These are phyloP conservation scores for Allium cepa DNA, from an alignment of 106 monocot genomes.

Conservation along the genomic window DNA sequence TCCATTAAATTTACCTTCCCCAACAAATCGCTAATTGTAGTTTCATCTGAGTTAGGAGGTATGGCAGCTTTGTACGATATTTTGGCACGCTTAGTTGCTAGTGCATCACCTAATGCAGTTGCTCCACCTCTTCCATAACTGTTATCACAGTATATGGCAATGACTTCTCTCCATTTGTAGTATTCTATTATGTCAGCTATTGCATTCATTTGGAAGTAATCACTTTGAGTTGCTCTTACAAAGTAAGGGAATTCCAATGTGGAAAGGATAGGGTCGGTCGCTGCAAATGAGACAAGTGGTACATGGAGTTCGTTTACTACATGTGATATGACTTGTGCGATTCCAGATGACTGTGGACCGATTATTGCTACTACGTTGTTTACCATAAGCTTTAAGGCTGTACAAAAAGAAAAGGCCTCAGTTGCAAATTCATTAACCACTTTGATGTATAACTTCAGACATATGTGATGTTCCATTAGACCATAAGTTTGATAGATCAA, in stretches of 20 bases:
- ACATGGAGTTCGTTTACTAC: slow-evolving; percentile 60
- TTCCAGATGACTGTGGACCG: slow-evolving; percentile 77
- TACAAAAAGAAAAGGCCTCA: neutral
- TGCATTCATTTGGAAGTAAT: slow-evolving; percentile 76
- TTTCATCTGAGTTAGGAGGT: slow-evolving; percentile 24
- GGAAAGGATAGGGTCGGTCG: slow-evolving; percentile 62
- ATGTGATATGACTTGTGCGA: slow-evolving; percentile 61
- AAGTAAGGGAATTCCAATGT: slow-evolving; percentile 63
- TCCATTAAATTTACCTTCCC: slow-evolving; percentile 58
- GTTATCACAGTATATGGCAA: slow-evolving; percentile 67
- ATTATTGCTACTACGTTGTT: slow-evolving; percentile 69
- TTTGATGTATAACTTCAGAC: too few species aligned
- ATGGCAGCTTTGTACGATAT: slow-evolving; percentile 73
- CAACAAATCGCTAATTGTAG: slow-evolving; percentile 34
- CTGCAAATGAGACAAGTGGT: slow-evolving; percentile 71
- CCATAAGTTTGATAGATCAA: neutral
- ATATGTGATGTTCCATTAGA: neutral
- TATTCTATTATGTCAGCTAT: slow-evolving; percentile 43
- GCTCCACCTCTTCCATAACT: slow-evolving; percentile 68
- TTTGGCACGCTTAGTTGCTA: slow-evolving; percentile 33
- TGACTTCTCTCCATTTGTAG: slow-evolving; percentile 62
- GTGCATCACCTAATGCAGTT: slow-evolving; percentile 42
- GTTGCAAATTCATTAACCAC: neutral
- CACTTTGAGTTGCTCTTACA: slow-evolving; percentile 40
- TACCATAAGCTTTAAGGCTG: slow-evolving; percentile 76